These are phyloP conservation scores for Colletotrichum liriopes DNA, from an alignment of 2,329 filamentous ascomycete species.

Conservation along the genomic window DNA sequence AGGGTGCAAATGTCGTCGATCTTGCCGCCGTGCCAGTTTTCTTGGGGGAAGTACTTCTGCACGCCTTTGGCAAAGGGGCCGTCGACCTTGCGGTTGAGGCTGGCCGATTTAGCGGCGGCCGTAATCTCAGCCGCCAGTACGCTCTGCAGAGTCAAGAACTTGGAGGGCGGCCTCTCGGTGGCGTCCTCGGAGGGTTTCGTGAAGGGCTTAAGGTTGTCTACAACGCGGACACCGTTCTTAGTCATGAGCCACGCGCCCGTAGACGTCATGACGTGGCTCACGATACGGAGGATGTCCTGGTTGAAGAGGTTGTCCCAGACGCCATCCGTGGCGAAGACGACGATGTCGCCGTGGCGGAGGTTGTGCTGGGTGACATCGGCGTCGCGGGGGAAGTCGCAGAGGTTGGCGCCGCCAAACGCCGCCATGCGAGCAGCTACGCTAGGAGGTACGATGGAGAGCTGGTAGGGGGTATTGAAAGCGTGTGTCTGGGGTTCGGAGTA, in stretches of 20 bases:
- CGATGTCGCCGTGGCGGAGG: constrained; percentile 90
- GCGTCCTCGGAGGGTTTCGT: constrained; percentile 60
- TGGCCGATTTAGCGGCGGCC: constrained; percentile 86
- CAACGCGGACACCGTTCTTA: constrained; percentile 71
- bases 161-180: constrained; percentile 44
- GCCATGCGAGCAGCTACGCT: constrained; percentile 84
- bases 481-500: constrained; percentile 92
- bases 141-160: constrained; percentile 76
- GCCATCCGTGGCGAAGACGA: constrained; percentile 95
- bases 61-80: constrained; percentile 97
- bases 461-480: constrained; percentile 97
- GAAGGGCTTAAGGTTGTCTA: constrained; percentile 70
- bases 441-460: constrained; percentile 89
- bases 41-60: constrained; percentile 86
- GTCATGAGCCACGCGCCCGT: constrained; percentile 82
- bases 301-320: constrained; percentile 97
- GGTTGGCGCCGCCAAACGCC: constrained; percentile 85
- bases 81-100: constrained; percentile 84
- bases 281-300: constrained; percentile 87
- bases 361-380: constrained; percentile 83
- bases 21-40: constrained; percentile 93
- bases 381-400: constrained; percentile 88
- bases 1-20: constrained; percentile 96
- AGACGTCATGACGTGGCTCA: constrained; percentile 82
- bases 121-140: constrained; percentile 85